Conservation (phyloP, 441 rosid species). For the Sinapis alba region DNA sequence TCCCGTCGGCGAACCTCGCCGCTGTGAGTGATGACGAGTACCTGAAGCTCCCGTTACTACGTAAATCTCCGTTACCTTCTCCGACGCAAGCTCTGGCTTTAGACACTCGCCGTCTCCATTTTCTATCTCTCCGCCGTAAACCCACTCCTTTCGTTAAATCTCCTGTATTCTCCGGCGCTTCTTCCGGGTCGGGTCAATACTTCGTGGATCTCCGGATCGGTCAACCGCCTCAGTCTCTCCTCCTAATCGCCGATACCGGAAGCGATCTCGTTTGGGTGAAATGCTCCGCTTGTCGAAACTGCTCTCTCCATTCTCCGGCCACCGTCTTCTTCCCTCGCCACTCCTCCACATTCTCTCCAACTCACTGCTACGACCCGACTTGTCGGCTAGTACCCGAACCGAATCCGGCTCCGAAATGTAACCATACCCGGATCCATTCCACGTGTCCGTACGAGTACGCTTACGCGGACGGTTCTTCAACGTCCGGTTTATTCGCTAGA, state of each 20-base stretch:
- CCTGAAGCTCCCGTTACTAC: slow-evolving; percentile 68
- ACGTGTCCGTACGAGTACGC: slow-evolving; percentile 73
- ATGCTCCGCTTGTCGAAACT: slow-evolving; percentile 75
- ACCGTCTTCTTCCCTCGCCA: slow-evolving; percentile 73
- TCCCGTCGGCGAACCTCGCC: slow-evolving; percentile 17
- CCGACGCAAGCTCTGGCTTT: slow-evolving; percentile 48
- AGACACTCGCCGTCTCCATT: slow-evolving; percentile 56
- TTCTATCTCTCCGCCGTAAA: slow-evolving; percentile 36
- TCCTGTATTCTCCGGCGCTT: slow-evolving; percentile 70
- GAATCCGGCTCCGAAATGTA: slow-evolving; percentile 46
- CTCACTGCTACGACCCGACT: slow-evolving; percentile 61
- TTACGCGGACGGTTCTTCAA: slow-evolving; percentile 71
- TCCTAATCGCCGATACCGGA: slow-evolving; percentile 79
- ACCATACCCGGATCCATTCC: slow-evolving; percentile 64
- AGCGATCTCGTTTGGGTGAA: slow-evolving; percentile 85
- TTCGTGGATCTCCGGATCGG: slow-evolving; percentile 72
- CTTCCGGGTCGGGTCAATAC: slow-evolving; percentile 83
- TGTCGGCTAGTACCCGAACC: slow-evolving; percentile 69
- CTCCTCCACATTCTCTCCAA: slow-evolving; percentile 67
- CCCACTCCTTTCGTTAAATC: slow-evolving; percentile 42
- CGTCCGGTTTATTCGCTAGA: slow-evolving; percentile 65
- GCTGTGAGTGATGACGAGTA: slow-evolving; percentile 37
- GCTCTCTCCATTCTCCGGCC: slow-evolving; percentile 57
- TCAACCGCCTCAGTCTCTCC: slow-evolving; percentile 71
- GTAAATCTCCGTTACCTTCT: slow-evolving; percentile 47